These are phyloP conservation scores for Diutina mesorugosa DNA, from an alignment of 1,139 yeast species.

Conservation along the genomic window DNA sequence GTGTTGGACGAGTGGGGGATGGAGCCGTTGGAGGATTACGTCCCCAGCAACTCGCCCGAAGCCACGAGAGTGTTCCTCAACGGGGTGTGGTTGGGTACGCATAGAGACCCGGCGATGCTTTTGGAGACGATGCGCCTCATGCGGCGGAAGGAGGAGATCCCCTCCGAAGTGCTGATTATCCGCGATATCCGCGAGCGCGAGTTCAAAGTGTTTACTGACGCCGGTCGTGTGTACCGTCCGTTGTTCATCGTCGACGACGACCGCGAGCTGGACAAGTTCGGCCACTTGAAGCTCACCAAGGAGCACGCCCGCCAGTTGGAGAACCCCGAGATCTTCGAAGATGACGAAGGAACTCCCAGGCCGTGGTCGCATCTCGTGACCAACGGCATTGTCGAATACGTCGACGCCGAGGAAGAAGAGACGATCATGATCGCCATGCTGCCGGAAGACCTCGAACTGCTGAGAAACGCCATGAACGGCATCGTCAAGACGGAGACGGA, in stretches of 20 bases:
- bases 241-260: constrained; percentile 84
- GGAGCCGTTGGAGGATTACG: constrained; percentile 94
- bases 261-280: constrained; percentile 59
- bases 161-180: constrained; percentile 92
- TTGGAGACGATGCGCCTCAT: constrained; percentile 84
- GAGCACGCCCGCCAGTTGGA: constrained; percentile 66
- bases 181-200: constrained; percentile 96
- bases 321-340: constrained; percentile 49
- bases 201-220: constrained; percentile 92
- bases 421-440: constrained; percentile 98
- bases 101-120: constrained; percentile 85
- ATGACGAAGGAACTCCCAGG: constrained; percentile 36
- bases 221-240: constrained; percentile 96
- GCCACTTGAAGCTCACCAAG: constrained; percentile 73
- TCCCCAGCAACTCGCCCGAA: constrained; percentile 83
- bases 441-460: constrained; percentile 84
- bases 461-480: constrained; percentile 34
- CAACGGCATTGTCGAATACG: constrained; percentile 85
- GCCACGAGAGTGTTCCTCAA: constrained; percentile 92
- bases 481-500: constrained; percentile 38
- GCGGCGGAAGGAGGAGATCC: constrained; percentile 91
- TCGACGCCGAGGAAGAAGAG: constrained; percentile 97
- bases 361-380: constrained; percentile 80
- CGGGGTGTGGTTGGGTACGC: constrained; percentile 99
- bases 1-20: constrained; percentile 98